These are phyloP conservation scores for Trichosporon sp. DNA, from an alignment of 1,284 basidiomycete genomes.

Conservation along the genomic window DNA sequence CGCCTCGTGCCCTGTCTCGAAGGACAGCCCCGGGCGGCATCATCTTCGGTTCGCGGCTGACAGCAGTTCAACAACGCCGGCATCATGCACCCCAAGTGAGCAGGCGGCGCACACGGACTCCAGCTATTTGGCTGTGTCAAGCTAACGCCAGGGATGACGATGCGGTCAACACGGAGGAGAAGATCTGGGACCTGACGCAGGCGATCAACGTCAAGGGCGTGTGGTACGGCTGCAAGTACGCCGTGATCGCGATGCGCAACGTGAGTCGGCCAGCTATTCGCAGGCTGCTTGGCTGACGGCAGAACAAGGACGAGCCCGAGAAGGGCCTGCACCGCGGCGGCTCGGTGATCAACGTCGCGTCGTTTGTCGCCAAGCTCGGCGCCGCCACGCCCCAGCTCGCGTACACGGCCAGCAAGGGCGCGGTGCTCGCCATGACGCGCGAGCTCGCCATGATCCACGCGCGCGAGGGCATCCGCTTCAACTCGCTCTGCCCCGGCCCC, in stretches of 20 bases:
- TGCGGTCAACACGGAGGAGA: conserved; percentile 90
- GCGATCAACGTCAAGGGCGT: conserved; percentile 95
- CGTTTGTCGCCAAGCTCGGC: conserved; percentile 87
- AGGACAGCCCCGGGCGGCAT: too few relatives aligned
- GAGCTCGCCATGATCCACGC: conserved; percentile 97
- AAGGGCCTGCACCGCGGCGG: conserved; percentile 79
- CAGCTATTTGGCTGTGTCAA: neutral
- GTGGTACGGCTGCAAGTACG: conserved; percentile 98
- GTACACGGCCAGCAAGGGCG: conserved; percentile 65
- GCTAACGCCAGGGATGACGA: conserved; percentile 63
- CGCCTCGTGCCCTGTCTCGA: too few relatives aligned
- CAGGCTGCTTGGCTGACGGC: neutral
- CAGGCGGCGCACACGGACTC: neutral
- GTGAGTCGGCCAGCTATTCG: conserved; percentile 24
- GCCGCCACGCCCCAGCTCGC: conserved; percentile 94
- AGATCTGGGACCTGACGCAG: conserved; percentile 92
- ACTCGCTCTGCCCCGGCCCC: conserved; percentile 91
- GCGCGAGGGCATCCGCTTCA: conserved; percentile 88
- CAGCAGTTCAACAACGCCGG: conserved; percentile 80
- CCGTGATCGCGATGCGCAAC: conserved; percentile 85
- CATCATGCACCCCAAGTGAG: conserved; percentile 77
- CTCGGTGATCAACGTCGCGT: conserved; percentile 93
- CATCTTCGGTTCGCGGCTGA: too few relatives aligned
- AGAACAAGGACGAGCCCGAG: conserved; percentile 72
- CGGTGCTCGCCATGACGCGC: conserved; percentile 94